Conservation (phyloP, 495 filamentous ascomycete genomes). For the Pyronema domesticum region DNA sequence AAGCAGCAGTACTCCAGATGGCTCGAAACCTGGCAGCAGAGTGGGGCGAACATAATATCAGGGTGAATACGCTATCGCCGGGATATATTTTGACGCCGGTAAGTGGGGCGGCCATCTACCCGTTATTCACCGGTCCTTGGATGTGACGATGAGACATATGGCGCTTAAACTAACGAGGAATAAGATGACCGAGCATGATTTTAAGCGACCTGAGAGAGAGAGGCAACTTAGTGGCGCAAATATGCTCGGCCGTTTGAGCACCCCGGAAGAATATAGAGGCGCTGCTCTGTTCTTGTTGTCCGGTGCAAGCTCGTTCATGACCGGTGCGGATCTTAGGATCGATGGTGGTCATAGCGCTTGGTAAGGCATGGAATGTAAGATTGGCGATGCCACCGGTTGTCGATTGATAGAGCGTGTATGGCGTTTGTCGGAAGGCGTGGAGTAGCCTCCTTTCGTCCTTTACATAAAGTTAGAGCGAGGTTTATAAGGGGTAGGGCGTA, state of each 20-base stretch:
- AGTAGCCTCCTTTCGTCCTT: neutral
- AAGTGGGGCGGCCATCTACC: no score
- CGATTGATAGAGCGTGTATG: no score
- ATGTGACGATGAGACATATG: no score
- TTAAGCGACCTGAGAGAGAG: conserved; percentile 41
- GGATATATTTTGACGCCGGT: conserved; percentile 51
- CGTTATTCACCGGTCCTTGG: conserved; percentile 33
- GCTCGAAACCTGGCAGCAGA: conserved; percentile 50
- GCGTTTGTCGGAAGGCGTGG: neutral
- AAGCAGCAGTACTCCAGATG: conserved; percentile 52
- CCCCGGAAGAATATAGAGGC: conserved; percentile 49
- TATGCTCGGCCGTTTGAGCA: conserved; percentile 47
- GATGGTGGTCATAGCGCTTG: conserved; percentile 70
- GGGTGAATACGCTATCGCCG: conserved; percentile 49
- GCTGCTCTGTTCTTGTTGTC: conserved; percentile 68
- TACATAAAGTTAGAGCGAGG: no score
- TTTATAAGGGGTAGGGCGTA: no score
- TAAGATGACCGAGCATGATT: conserved; percentile 40
- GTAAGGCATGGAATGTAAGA: conserved; percentile 28
- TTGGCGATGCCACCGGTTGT: neutral
- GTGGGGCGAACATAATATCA: conserved; percentile 48
- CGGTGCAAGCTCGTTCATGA: conserved; percentile 79
- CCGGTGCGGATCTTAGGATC: conserved; percentile 57
- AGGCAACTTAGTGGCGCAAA: conserved; percentile 49
- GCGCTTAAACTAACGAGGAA: conserved; percentile 16